These are phyloP conservation scores for Rhododendron ferrugineum DNA, from an alignment of 148 eudicot species.

Conservation along the genomic window DNA sequence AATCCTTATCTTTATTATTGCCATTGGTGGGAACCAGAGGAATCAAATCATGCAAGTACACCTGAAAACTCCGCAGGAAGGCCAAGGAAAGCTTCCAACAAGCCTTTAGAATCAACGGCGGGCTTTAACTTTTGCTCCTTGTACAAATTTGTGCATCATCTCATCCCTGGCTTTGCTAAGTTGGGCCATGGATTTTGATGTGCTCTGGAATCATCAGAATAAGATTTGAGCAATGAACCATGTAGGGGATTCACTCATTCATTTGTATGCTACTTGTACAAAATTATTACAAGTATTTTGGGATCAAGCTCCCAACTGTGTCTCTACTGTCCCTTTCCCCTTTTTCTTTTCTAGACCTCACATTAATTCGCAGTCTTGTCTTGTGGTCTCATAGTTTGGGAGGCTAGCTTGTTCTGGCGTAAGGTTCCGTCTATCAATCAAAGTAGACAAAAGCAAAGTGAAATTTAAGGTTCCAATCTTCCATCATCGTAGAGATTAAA, in stretches of 20 bases:
- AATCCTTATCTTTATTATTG: background rate
- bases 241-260: too few relatives aligned
- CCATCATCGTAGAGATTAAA: background rate
- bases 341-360: too few relatives aligned
- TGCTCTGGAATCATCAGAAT: background rate
- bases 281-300: too few relatives aligned
- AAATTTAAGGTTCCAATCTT: background rate
- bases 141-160: background rate
- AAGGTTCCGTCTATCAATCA: too few relatives aligned
- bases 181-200: background rate
- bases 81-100: background rate
- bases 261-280: too few relatives aligned
- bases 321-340: too few relatives aligned
- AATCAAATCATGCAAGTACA: background rate
- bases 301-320: too few relatives aligned
- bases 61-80: background rate
- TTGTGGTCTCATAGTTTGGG: too few relatives aligned
- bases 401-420: too few relatives aligned
- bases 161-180: background rate
- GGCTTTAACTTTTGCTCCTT: background rate
- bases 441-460: too few relatives aligned
- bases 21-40: background rate
- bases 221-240: too few relatives aligned
- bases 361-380: too few relatives aligned
- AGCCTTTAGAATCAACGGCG: background rate